Evolutionary conservation across 2,329 filamentous ascomycete genomes (phyloP).

Genomic region (Aspergillus pseudotamarii): DNA sequence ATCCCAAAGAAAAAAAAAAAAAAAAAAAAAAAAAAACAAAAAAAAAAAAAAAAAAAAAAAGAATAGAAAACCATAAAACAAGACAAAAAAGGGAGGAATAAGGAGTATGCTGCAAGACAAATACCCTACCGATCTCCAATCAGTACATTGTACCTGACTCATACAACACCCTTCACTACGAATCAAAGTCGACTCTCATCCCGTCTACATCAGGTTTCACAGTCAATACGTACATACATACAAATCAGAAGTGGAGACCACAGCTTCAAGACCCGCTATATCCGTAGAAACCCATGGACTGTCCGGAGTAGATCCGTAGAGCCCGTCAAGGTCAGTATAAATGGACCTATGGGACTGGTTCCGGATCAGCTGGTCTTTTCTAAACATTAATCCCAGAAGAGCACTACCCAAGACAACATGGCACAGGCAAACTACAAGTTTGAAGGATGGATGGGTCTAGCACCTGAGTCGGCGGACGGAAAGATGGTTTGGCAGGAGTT

Average conservation of each 20-base stretch:
- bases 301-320: background rate
- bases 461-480: constrained; percentile 52
- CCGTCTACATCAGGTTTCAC: background rate
- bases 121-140: no score
- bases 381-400: background rate
- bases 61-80: no score
- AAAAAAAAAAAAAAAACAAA: background rate
- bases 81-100: background rate
- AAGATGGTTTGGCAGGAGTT: constrained; percentile 60
- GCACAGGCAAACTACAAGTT: constrained; percentile 51
- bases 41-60: no score
- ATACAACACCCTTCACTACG: no score
- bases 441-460: constrained; percentile 60
- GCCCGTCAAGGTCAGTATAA: background rate
- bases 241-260: background rate
- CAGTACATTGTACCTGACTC: no score
- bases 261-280: background rate
- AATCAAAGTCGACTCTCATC: no score
- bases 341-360: background rate
- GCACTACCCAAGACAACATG: constrained; percentile 4
- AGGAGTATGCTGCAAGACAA: background rate
- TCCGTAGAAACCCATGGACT: background rate
- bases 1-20: background rate
- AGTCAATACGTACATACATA: background rate
- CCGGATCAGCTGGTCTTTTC: background rate